phyloP scores from a whole-genome alignment of 345 rosid species.

The Cochlearia excelsa region DNA sequence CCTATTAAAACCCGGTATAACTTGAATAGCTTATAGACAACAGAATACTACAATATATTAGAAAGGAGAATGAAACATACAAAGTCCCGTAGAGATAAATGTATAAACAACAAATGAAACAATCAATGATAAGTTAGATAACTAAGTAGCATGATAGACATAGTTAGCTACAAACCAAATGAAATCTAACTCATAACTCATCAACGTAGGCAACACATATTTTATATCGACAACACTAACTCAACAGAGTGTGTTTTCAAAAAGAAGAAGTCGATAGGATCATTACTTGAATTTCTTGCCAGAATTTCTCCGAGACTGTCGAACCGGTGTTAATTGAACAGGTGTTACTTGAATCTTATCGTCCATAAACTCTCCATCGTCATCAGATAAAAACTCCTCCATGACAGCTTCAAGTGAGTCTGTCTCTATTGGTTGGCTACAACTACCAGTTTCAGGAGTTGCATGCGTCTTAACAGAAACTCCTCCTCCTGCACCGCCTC shows the following conservation, averaged over 20 bases:
- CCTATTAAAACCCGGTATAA: conserved; percentile 17
- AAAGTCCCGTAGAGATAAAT: neutral
- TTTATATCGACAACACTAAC: neutral
- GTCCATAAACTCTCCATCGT: conserved; percentile 29
- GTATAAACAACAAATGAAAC: neutral
- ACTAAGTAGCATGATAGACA: conserved; percentile 3
- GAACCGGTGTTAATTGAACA: conserved; percentile 54
- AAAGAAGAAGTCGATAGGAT: conserved; percentile 24
- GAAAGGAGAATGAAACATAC: conserved; percentile 5
- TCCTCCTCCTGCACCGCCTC: conserved; percentile 84
- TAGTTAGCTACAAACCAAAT: conserved; percentile 4
- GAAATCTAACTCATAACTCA: conserved; percentile 12
- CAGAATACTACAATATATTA: conserved; percentile 1
- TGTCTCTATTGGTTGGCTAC: conserved; percentile 38
- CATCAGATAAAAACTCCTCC: conserved; percentile 51
- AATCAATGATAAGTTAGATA: neutral
- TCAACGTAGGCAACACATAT: conserved; percentile 1
- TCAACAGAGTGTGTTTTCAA: conserved; percentile 3
- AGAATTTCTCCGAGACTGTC: conserved; percentile 64
- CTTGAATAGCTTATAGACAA: neutral
- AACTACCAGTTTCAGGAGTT: conserved; percentile 33
- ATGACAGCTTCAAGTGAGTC: conserved; percentile 49
- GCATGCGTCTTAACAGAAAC: conserved; percentile 38
- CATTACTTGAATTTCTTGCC: conserved; percentile 65
- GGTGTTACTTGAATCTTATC: conserved; percentile 46